These are phyloP conservation scores for Talaromyces atroroseus DNA, from an alignment of 2,329 filamentous ascomycete genomes.

Conservation along the genomic window DNA sequence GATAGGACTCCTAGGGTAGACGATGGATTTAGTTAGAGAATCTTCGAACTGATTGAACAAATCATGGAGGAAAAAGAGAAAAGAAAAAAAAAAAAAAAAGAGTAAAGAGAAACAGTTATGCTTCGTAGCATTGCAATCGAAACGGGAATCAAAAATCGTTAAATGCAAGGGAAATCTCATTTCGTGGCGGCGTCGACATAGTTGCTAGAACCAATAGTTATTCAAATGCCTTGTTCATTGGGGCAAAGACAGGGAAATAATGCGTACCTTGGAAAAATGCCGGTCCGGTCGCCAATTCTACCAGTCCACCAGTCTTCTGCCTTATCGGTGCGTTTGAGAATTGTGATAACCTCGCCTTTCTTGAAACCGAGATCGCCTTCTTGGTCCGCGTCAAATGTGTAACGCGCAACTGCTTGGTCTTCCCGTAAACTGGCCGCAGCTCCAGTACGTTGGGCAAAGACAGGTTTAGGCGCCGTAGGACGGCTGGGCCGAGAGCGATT, in stretches of 20 bases:
- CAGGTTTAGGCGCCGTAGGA: conserved; percentile 83
- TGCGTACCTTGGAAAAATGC: conserved; percentile 80
- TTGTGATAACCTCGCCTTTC: conserved; percentile 94
- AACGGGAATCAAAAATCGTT: neutral
- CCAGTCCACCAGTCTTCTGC: conserved; percentile 98
- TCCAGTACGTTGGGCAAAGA: conserved; percentile 56
- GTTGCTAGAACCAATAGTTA: conserved; percentile 22
- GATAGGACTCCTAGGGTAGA: neutral
- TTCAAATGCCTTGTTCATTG: neutral
- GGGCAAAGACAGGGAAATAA: neutral
- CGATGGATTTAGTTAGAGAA: neutral
- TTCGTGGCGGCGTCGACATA: conserved; percentile 22
- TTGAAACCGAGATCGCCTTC: conserved; percentile 90
- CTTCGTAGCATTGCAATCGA: neutral
- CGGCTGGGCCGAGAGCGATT: conserved; percentile 61
- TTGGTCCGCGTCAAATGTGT: conserved; percentile 91
- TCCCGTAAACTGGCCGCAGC: conserved; percentile 34
- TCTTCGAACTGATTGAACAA: neutral
- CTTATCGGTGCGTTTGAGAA: conserved; percentile 89
- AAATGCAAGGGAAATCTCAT: conserved; percentile 1
- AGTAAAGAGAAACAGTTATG: conserved; percentile 13
- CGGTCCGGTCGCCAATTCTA: conserved; percentile 73
- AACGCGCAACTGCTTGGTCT: conserved; percentile 86
- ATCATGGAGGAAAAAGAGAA: conserved; percentile 11
- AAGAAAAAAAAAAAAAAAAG: conserved; percentile 7